Evolutionary conservation across 345 rosid species (phyloP), one percentile per base, ranked within the genome.

Genomic region (Erysimum cheiranthoides): DNA sequence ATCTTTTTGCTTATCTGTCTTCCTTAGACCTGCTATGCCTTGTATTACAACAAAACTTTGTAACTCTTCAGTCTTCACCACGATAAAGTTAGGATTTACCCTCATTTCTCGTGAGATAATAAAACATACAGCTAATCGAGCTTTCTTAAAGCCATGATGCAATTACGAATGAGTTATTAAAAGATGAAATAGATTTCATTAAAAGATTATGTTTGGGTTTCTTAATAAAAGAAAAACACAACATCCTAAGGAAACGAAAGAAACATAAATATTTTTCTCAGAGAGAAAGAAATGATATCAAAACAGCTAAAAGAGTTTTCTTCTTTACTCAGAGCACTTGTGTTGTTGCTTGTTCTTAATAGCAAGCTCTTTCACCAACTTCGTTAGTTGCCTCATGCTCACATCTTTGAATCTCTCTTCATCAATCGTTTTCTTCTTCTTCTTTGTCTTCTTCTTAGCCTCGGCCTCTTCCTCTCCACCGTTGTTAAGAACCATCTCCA

Each of bases 321-420:
- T 38, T 46, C 54, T 51, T 39, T 58, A 66, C 51, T 69, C 57
- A 53, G 25, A 4, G 73, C 38, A 39, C 7, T 65, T 66, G 52
- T 64, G 66, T 76, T 75, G 79, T 60, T 75, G 75, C 71, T 70
- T 49, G 59, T 11, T 78, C 75, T 57, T 77, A 11, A 77, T 10
- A 12, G 8, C 8, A 10, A 86, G 82, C 10, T 86, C 71, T 63
- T 73, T 79, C 57, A 84, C 42, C 85, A 70, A 38, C 85, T 84
- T 88, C 31, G 28, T 75, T 64, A 90, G 79, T 66, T 70, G 34
- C 77, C 91, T 86, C 27, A 83, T 18, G 69, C 96, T 90, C 64
- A 43, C 43, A 1, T 51, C 78, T 21, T 68, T 64, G 27, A 80
- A 67, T 8, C 47, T 62, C 18, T 78, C 82, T 65, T 77, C 84